Evolutionary conservation across 2,329 filamentous ascomycete genomes (phyloP), one percentile per base, ranked within the genome.

Genomic region (Emergomyces pasteurianus): DNA sequence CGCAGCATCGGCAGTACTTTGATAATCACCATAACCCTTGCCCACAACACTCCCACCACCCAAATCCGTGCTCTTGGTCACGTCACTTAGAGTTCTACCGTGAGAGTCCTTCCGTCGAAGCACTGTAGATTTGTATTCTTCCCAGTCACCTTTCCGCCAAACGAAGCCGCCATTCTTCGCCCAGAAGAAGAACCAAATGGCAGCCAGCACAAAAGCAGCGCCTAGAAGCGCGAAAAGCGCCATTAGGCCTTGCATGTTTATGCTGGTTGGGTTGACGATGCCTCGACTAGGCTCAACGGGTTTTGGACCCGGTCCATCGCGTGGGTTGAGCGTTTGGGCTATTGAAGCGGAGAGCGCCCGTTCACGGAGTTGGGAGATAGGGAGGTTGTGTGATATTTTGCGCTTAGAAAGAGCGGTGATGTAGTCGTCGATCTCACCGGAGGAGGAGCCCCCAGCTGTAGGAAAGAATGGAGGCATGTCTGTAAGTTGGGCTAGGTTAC

Each of bases 181-280:
- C 88, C 90, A 95, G 81, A 95, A 95, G 82, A 99, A 97, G 82
- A 99, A 96, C 92, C 94, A 99, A 70, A 97, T 90, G 28, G 81
- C 83, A 0, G 80, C 83, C 3, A 89, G 62, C 28, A 94, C 88
- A 71, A 97, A 88, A 38, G 78, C 84, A 0, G 86, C 85, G 40
- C 89, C 90, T 58, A 97, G 84, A 21, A 96, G 73, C 12, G 89
- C 92, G 71, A 97, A 96, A 0, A 97, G 79, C 0, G 87, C 86
- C 71, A 97, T 89, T 68, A 96, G 85, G 62, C 85, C 89, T 59
- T 75, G 72, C 73, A 78, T 80, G 62, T 80, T 79, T 64, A 80
- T 78, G 53, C 68, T 66, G 16, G 67, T 63, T 0, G 78, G 77
- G 60, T 73, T 64, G 14, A 80, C 66, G 0, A 75, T 68, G 38